phyloP scores from a whole-genome alignment of 2,329 filamentous ascomycete genomes.

The Plectosphaerella plurivora region DNA sequence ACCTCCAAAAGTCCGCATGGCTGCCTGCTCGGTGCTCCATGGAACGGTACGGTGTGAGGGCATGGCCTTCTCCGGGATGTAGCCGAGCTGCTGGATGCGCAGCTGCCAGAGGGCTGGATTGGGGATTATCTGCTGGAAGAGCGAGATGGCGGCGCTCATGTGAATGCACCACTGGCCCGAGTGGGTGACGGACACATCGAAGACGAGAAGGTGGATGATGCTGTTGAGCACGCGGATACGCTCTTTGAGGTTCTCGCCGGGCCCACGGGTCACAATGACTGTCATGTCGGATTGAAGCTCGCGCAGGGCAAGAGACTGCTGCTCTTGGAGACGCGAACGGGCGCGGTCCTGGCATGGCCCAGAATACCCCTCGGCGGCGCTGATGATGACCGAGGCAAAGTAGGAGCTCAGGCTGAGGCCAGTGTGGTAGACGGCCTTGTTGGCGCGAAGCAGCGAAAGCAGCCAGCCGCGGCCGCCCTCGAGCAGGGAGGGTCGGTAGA shows the following conservation, averaged over 20 bases:
- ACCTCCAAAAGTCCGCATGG: slow-evolving; percentile 41
- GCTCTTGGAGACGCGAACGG: slow-evolving; percentile 34
- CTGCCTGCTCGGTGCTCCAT: slow-evolving; percentile 41
- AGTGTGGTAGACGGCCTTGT: slow-evolving; percentile 54
- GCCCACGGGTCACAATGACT: slow-evolving; percentile 24
- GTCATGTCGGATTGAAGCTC: slow-evolving; percentile 39
- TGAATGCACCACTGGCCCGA: slow-evolving; percentile 46
- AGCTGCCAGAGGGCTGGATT: slow-evolving; percentile 30
- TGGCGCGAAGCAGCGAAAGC: slow-evolving; percentile 50
- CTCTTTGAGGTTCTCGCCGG: slow-evolving; percentile 23
- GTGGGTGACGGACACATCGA: slow-evolving; percentile 41
- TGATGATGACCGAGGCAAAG: slow-evolving; percentile 46
- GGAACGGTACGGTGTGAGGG: slow-evolving; percentile 22
- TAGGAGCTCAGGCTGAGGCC: slow-evolving; percentile 52
- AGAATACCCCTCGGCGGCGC: slow-evolving; percentile 18
- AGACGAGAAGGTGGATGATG: slow-evolving; percentile 49
- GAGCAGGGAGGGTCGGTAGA: slow-evolving; percentile 52
- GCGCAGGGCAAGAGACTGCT: slow-evolving; percentile 38
- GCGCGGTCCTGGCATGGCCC: slow-evolving; percentile 18
- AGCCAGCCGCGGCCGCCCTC: slow-evolving; percentile 59
- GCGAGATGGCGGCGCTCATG: slow-evolving; percentile 42
- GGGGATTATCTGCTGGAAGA: slow-evolving; percentile 42
- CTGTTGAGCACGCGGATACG: slow-evolving; percentile 40
- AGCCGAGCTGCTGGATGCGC: slow-evolving; percentile 20
- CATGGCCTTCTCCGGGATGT: slow-evolving; percentile 5